Base-by-base conservation (phyloP, 352 stramenopile species). In the Globisporangium paddicum region DNA sequence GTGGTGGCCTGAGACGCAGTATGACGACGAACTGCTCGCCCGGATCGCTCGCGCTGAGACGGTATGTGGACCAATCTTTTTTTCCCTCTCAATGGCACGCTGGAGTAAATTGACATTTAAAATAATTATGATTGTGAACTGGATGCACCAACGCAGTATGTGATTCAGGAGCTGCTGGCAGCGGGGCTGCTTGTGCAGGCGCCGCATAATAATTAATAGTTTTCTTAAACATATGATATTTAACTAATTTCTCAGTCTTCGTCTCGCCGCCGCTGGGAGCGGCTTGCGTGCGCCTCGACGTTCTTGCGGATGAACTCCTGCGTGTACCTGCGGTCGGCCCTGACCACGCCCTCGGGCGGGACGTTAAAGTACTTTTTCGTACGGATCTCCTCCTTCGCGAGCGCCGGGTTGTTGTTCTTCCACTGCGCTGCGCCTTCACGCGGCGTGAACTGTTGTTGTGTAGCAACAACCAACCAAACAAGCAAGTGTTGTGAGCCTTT, bases 1-100 rank as follows among this genome's bases (percentile, higher is more conserved):
- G 54, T 89, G 81, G 78, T 90, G 81, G 81, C 81, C 77, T 0
- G 65, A 89, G 40, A 45, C 61, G 4, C 66, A 64, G 13, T 90
- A 83, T 59, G 58, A 69, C 14, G 47, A 21, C 11, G 57, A 60
- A 18, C 53, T 90, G 11, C 51, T 48, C 16, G 52, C 34, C 2
- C 69, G 75, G 32, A 81, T 90, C 41, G 63, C 69, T 7, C 40
- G 60, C 19, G 70, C 71, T 10, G 77, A 87, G 45, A 52, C 75
- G 62, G 75, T 87, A 55, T 10, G 47, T 47, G 41, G 23, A 2
- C 0, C 13, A 2, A 50, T 32, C 16, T 7, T 48, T 26, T 18
- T 26, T n/a, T n/a, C n/a, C n/a, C n/a, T n/a, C n/a, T n/a, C n/a
- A n/a, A n/a, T n/a, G n/a, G n/a, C n/a, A n/a, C n/a, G n/a, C n/a